Evolutionary conservation across 148 eudicot genomes (phyloP), one percentile per base, ranked within the genome.

Genomic region (Dianthus caryophyllus): DNA sequence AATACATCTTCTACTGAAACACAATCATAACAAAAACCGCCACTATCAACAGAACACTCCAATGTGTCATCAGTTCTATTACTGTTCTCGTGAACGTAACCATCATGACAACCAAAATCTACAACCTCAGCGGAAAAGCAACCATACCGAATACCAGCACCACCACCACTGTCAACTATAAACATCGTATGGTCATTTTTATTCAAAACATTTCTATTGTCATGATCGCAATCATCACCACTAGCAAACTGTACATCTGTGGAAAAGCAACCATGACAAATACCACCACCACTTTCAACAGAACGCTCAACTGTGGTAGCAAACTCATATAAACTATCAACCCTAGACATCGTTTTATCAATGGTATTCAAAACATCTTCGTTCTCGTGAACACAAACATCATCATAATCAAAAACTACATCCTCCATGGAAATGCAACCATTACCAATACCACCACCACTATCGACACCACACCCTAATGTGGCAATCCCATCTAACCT

Each of bases 81-180:
- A n/a, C n/a, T n/a, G n/a, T n/a, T n/a, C n/a, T n/a, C n/a, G n/a
- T n/a, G n/a, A n/a, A n/a, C n/a, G n/a, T 33, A 33, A 3, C 39
- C 39, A 33, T 33, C n/a, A n/a, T n/a, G n/a, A 15, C 82, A 89
- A 64, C 83, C 85, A 62, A 43, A 55, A 36, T 69, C 90, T 52
- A 53, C 80, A 36, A 67, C 80, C 15, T 3, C 8, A 2, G 73
- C 77, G 46, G 52, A 57, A n/a, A n/a, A 67, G 61, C 58, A 41
- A 9, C 10, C 44, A 9, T 13, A 10, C 27, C 63, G 18, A 65
- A 25, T 67, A 56, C 77, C 14, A 22, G 62, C 29, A 61, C 24
- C 15, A 74, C 30, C 41, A 58, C 26, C 68, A 54, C 44, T 26
- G 12, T 59, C 25, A 58, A n/a, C n/a, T n/a, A n/a, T n/a, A n/a